Evolutionary conservation across 1,284 basidiomycete genomes (phyloP).

Genomic region (Fomitiporia mediterranea): DNA sequence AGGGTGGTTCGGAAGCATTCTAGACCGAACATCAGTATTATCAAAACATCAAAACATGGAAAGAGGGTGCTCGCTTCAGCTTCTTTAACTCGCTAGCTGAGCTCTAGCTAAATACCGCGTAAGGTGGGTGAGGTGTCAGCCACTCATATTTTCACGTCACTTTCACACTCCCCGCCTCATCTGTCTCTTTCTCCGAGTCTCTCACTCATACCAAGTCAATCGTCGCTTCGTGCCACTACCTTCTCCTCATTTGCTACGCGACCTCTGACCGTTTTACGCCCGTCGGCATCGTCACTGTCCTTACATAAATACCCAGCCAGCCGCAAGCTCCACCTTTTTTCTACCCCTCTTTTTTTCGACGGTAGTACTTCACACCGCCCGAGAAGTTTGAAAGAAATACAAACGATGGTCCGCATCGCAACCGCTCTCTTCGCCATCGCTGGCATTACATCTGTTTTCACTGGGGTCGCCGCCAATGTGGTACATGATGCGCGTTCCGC

Average conservation of each 20-base stretch:
- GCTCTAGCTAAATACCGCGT: too few relatives aligned
- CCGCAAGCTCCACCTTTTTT: background rate
- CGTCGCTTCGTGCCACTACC: background rate
- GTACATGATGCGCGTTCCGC: background rate
- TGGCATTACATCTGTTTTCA: constrained; percentile 16
- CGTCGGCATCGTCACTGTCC: background rate
- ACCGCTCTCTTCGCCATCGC: constrained; percentile 5
- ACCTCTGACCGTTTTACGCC: background rate
- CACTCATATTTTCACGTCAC: background rate
- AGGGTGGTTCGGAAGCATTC: too few relatives aligned
- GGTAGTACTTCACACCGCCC: too few relatives aligned
- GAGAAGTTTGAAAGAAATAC: background rate
- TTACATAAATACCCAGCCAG: background rate
- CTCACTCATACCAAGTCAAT: background rate
- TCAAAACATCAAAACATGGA: too few relatives aligned
- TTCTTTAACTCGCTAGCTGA: too few relatives aligned
- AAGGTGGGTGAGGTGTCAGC: too few relatives aligned
- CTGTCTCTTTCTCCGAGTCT: background rate
- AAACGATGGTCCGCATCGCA: constrained; percentile 3
- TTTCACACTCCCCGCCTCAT: background rate
- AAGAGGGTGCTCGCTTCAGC: too few relatives aligned
- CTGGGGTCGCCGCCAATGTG: background rate
- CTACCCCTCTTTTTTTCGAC: too few relatives aligned
- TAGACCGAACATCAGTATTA: too few relatives aligned
- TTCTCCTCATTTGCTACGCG: background rate